Conservation (phyloP, 176 grass and related monocot species). For the Tillandsia leiboldiana region DNA sequence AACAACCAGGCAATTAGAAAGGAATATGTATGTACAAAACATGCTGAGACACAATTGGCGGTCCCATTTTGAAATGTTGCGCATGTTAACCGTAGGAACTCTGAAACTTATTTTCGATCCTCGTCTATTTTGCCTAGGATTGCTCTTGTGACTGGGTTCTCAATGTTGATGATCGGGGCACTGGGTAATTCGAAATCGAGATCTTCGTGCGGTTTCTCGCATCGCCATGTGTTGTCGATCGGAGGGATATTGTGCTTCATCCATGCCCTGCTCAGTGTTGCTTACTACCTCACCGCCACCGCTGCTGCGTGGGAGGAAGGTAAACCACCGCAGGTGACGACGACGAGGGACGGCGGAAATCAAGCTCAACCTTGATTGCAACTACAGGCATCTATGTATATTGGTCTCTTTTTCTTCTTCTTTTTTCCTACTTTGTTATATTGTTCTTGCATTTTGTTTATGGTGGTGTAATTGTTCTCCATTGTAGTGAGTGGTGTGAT, state of each 20-base stretch:
- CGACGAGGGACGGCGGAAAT: constrained; percentile 15
- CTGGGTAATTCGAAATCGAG: constrained; percentile 55
- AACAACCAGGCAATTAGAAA: too few species aligned
- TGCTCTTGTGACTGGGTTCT: constrained; percentile 56
- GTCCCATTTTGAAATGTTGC: background rate
- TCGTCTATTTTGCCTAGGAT: constrained; percentile 32
- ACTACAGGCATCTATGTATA: too few species aligned
- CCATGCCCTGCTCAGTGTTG: constrained; percentile 50
- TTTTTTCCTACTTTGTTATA: too few species aligned
- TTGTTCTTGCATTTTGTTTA: too few species aligned
- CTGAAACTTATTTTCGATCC: background rate
- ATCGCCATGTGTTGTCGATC: constrained; percentile 52
- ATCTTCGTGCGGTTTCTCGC: constrained; percentile 48
- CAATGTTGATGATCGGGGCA: constrained; percentile 58
- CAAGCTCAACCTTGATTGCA: too few species aligned
- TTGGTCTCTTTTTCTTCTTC: too few species aligned
- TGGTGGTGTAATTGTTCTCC: too few species aligned
- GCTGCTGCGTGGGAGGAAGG: constrained; percentile 17
- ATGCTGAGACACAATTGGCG: too few species aligned
- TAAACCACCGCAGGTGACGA: constrained; percentile 3
- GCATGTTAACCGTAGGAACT: background rate
- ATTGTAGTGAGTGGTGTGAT: too few species aligned
- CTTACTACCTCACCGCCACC: constrained; percentile 58
- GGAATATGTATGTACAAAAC: too few species aligned
- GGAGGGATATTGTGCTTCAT: constrained; percentile 86